Evolutionary conservation across 129 eudicot species (phyloP).

Genomic region (Chrysanthemum lavandulifolium): DNA sequence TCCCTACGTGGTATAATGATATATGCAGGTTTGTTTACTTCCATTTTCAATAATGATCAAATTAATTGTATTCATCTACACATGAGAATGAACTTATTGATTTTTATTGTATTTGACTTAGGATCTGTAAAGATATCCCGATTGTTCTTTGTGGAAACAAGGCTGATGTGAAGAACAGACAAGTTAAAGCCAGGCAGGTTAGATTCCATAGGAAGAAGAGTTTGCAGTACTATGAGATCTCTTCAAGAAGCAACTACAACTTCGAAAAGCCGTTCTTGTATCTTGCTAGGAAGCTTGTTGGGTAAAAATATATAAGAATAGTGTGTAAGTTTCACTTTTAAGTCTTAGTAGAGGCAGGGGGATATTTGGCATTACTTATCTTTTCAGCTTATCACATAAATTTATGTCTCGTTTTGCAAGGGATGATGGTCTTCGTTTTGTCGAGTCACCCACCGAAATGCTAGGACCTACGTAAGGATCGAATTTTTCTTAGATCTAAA

Average conservation of each 20-base stretch:
- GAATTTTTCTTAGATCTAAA: background rate
- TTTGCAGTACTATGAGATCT: slow-evolving; percentile 59
- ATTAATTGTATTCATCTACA: background rate
- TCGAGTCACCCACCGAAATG: slow-evolving; percentile 53
- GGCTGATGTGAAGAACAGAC: slow-evolving; percentile 62
- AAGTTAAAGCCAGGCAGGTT: slow-evolving; percentile 58
- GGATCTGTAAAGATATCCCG: slow-evolving; percentile 60
- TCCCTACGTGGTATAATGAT: slow-evolving; percentile 72
- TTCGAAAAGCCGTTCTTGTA: slow-evolving; percentile 63
- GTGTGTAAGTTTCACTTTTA: too few species aligned
- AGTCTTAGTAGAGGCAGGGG: too few species aligned
- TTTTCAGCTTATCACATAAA: background rate
- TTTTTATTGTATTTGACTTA: background rate
- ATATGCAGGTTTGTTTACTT: slow-evolving; percentile 35
- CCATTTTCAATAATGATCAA: background rate
- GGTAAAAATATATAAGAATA: slow-evolving; percentile 25
- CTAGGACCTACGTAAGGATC: slow-evolving; percentile 4
- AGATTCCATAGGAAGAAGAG: slow-evolving; percentile 64
- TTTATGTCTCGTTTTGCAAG: slow-evolving; percentile 16
- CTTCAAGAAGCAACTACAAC: slow-evolving; percentile 59
- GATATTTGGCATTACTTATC: too few species aligned
- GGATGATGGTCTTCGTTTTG: slow-evolving; percentile 51
- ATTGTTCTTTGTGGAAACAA: slow-evolving; percentile 65
- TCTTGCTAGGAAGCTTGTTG: slow-evolving; percentile 65
- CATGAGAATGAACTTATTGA: background rate